Conservation (phyloP, 2,329 filamentous ascomycete species). For the Metarhizium album region DNA sequence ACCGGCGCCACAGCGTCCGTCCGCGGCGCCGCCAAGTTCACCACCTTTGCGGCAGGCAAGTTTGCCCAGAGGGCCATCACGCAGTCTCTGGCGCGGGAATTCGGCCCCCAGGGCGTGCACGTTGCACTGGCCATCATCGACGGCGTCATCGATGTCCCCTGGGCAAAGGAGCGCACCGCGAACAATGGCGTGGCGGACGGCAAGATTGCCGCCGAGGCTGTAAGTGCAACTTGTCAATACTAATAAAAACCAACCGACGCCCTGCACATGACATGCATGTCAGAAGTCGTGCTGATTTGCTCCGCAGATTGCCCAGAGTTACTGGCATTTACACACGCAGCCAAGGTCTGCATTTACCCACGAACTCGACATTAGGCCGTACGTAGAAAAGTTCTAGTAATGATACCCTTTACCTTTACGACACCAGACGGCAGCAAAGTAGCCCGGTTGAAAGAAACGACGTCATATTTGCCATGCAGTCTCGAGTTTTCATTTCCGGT, state of each 20-base stretch:
- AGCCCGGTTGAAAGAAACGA: no score
- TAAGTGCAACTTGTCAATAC: constrained; percentile 32
- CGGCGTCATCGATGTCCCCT: constrained; percentile 72
- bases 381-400: constrained; percentile 76
- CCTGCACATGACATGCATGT: no score
- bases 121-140: constrained; percentile 76
- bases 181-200: constrained; percentile 39
- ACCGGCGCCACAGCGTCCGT: constrained; percentile 78
- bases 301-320: constrained; percentile 68
- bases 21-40: constrained; percentile 58
- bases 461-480: not conserved
- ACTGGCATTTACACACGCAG: constrained; percentile 78
- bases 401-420: no score
- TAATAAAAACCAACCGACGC: no score
- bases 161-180: constrained; percentile 42
- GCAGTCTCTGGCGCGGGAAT: constrained; percentile 71
- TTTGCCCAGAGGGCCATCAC: constrained; percentile 65
- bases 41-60: constrained; percentile 67
- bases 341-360: constrained; percentile 69
- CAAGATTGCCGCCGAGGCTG: constrained; percentile 65
- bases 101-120: constrained; percentile 74
- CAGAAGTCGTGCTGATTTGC: not conserved
- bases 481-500: not conserved
- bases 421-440: no score
- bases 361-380: constrained; percentile 71